Evolutionary conservation across 2,329 filamentous ascomycete genomes (phyloP), one percentile per base, ranked within the genome.

Genomic region (Pleurostoma richardsiae): DNA sequence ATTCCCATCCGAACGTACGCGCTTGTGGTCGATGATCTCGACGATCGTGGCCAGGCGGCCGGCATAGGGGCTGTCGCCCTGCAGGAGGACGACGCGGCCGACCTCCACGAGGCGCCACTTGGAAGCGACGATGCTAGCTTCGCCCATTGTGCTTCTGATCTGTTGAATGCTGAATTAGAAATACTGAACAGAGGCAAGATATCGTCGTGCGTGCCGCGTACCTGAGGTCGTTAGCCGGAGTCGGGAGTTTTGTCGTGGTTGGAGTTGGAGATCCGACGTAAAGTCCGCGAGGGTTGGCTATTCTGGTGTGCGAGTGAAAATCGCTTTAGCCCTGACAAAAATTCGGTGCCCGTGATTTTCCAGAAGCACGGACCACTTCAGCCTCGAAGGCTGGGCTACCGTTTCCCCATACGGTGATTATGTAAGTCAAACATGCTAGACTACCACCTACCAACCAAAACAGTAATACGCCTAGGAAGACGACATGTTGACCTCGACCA

Each of bases 21-120:
- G 90, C 85, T 96, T 96, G 87, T 99, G 92, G 79, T 99, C 94
- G 79, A 99, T 94, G 76, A 99, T 97, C 85, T 99, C 92, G 76
- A 96, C 90, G 68, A 99, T 92, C 66, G 85, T 79, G 66, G 91
- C 95, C 65, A 97, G 83, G 72, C 88, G 88, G 78, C 91, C 91
- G 62, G 79, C 77, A 79, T 77, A 88, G 64, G 85, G 84, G 68
- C 90, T 87, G 69, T 82, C 77, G 66, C 73, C 74, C 74, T 89
- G 86, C 79, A 97, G 85, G 73, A 95, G 84, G 72, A 96, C 86
- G 69, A 99, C 85, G 72, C 94, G 90, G 85, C 94, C 94, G 74
- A 96, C 89, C 86, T 99, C 91, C 73, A 99, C 91, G 76, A 90
- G 82, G 81, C 91, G 91, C 90, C 90, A 95, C 73, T 84, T 81